Conservation (phyloP, 176 grass and related monocot genomes). For the Avena sativa region DNA sequence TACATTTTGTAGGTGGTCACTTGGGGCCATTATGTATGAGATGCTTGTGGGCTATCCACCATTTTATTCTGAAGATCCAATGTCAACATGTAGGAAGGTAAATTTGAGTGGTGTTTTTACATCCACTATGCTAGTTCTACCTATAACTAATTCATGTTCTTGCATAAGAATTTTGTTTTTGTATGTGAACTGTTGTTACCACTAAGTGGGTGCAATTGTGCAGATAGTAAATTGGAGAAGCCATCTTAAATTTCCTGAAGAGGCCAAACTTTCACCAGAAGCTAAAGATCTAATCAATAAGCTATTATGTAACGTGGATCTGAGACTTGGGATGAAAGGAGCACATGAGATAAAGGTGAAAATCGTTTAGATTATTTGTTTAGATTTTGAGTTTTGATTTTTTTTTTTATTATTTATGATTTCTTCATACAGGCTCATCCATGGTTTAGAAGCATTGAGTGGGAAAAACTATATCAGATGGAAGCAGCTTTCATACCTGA, state of each 20-base stretch:
- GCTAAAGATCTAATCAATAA: constrained; percentile 85
- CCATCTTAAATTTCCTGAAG: constrained; percentile 93
- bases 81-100: constrained; percentile 96
- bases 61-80: constrained; percentile 97
- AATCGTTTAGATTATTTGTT: constrained; percentile 13
- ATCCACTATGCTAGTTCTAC: not conserved
- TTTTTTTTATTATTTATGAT: not conserved
- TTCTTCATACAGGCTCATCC: constrained; percentile 64
- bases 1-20: constrained; percentile 77
- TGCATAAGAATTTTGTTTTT: not conserved
- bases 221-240: constrained; percentile 99
- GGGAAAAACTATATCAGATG: constrained; percentile 89
- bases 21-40: constrained; percentile 98
- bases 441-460: constrained; percentile 74
- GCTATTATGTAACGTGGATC: constrained; percentile 88
- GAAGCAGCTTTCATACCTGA: constrained; percentile 88
- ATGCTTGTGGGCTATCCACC: constrained; percentile 99
- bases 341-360: constrained; percentile 89
- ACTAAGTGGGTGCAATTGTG: constrained; percentile 18
- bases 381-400: not conserved
- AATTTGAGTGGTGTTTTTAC: constrained; percentile 20
- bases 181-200: constrained; percentile 20
- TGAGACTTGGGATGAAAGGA: constrained; percentile 82
- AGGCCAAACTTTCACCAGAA: constrained; percentile 76
- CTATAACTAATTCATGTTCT: constrained; percentile 24